Evolutionary conservation across 192 early-diverging fungal species (phyloP), one percentile per base, ranked within the genome.

Genomic region (Linnemannia hyalina): DNA sequence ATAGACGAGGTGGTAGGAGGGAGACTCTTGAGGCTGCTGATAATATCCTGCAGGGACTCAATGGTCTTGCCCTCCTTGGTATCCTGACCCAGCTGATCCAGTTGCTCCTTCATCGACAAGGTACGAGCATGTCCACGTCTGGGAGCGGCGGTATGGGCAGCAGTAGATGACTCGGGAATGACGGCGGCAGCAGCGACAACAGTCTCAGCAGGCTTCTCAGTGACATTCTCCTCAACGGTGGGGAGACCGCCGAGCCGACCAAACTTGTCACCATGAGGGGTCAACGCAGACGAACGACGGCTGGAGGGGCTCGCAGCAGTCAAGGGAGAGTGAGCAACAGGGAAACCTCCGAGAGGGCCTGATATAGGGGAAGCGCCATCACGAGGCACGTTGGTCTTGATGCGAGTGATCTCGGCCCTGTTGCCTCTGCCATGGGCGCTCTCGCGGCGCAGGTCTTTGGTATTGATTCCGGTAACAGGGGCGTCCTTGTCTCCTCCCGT

Each of bases 1-100:
- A 47, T 46, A 52, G 70, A 40, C 23, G 70, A 38, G 20, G 70
- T 26, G 54, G 73, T 35, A 11, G 46, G 89, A 79, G 92, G 91
- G 8, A 93, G 69, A 57, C 69, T 88, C 49, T 91, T 92, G 35
- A 93, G 78, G 36, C 82, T 90, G 65, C 86, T 90, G 49, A 93
- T 93, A 49, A 92, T 92, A 52, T 91, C 80, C 60, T 92, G 92
- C 46, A 93, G 68, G 26, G 90, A 91, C 68, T 91, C 81, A 15
- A 93, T 68, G 1, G 90, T 85, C 44, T 86, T 87, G 49, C 88
- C 88, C 47, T 88, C 80, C 44, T 73, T 77, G 13, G 52, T 29
- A 7, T 85, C 75, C 26, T 85, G 77, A 20, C 68, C 54, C 36
- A 72, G 46, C 54, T 77, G 83, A 1, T 44, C 78, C 38, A 85